Evolutionary conservation across 352 stramenopile genomes (phyloP).

Genomic region (Globisporangium middletonii): DNA sequence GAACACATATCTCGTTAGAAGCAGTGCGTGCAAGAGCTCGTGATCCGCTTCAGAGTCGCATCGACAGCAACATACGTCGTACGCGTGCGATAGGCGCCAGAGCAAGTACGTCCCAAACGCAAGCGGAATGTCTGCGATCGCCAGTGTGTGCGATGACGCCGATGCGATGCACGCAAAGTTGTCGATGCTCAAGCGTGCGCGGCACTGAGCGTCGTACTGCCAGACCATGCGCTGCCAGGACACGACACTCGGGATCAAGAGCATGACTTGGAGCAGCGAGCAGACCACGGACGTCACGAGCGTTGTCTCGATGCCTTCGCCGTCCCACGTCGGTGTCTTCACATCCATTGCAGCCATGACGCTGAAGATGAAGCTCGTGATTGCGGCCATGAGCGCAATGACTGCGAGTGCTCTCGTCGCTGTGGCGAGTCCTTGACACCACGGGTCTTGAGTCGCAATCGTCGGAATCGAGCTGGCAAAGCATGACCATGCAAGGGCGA

Average conservation of each 20-base stretch:
- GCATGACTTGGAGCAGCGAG: slow-evolving; percentile 37
- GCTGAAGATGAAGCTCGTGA: slow-evolving; percentile 48
- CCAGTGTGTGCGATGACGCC: slow-evolving; percentile 24
- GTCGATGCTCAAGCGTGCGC: slow-evolving; percentile 31
- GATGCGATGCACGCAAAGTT: slow-evolving; percentile 56
- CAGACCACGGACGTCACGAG: slow-evolving; percentile 47
- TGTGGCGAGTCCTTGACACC: slow-evolving; percentile 50
- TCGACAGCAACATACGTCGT: slow-evolving; percentile 28
- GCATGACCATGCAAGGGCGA: neutral
- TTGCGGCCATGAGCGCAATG: slow-evolving; percentile 44
- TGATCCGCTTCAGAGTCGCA: neutral
- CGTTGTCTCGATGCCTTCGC: slow-evolving; percentile 53
- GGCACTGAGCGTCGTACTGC: slow-evolving; percentile 40
- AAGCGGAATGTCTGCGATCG: slow-evolving; percentile 40
- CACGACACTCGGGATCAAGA: slow-evolving; percentile 40
- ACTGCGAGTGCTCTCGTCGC: slow-evolving; percentile 41
- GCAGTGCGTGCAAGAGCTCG: neutral
- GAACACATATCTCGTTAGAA: neutral
- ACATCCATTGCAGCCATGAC: slow-evolving; percentile 43
- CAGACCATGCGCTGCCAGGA: slow-evolving; percentile 55
- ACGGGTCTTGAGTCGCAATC: slow-evolving; percentile 43
- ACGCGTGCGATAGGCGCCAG: slow-evolving; percentile 59
- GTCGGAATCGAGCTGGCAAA: slow-evolving; percentile 25
- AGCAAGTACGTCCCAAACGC: slow-evolving; percentile 37
- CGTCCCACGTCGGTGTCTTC: slow-evolving; percentile 72